A percentile compares a stretch with the other conserved stretches of the same genome.
Conservation (phyloP, 352 stramenopile genomes). For the Salisapilia sapeloensis region DNA sequence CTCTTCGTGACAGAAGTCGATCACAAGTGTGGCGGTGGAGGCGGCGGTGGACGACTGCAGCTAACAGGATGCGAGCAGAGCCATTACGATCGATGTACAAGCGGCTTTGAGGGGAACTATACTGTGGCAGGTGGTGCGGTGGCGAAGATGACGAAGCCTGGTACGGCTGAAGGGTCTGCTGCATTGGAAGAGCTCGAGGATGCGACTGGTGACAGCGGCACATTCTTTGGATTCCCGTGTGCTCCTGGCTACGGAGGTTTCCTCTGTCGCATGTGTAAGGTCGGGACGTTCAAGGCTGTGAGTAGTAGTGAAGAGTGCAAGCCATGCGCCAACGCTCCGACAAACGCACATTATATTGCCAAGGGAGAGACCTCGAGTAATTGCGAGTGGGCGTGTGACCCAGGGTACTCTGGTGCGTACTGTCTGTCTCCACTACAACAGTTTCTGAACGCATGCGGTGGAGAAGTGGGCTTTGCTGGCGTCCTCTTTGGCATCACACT, state of each 20-base stretch:
- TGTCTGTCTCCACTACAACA: conserved; percentile 65
- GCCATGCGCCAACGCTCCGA: conserved; percentile 34
- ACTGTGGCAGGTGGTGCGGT: conserved; percentile 41
- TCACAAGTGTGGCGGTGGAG: conserved; percentile 41
- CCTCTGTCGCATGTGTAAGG: conserved; percentile 39
- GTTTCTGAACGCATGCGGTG: conserved; percentile 53
- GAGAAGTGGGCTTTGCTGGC: conserved; percentile 50
- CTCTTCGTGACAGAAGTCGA: conserved; percentile 1
- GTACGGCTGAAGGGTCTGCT: conserved; percentile 2
- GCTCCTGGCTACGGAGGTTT: conserved; percentile 50
- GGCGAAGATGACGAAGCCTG: conserved; percentile 3
- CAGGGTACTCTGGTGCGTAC: conserved; percentile 50
- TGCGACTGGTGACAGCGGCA: conserved; percentile 20
- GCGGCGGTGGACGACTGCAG: conserved; percentile 46
- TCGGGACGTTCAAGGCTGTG: conserved; percentile 58
- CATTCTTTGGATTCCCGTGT: conserved; percentile 71
- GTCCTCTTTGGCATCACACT: conserved; percentile 44
- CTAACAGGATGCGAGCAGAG: conserved; percentile 48
- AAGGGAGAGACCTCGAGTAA: conserved; percentile 19
- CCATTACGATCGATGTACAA: conserved; percentile 44
- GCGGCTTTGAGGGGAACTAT: conserved; percentile 61
- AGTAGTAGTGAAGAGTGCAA: conserved; percentile 64
- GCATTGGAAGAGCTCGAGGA: conserved; percentile 7
- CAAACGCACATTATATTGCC: conserved; percentile 49
- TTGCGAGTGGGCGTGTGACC: conserved; percentile 60